phyloP scores from a whole-genome alignment of 1,139 yeast species.

The Saccharomycopsis crataegensis region DNA sequence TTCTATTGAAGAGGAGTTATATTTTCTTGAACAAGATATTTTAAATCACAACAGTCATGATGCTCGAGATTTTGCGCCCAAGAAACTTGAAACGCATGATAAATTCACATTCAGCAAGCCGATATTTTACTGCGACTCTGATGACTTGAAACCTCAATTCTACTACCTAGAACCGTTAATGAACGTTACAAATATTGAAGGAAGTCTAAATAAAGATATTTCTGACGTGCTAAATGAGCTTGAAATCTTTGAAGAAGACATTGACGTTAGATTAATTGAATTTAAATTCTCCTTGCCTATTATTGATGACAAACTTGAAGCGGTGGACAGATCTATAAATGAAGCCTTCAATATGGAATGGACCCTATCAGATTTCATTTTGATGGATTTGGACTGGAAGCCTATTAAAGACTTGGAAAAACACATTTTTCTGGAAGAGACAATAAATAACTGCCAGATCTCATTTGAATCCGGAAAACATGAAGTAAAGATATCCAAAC shows the following conservation, averaged over 20 bases:
- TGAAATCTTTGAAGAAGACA: background rate
- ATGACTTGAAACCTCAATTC: no score
- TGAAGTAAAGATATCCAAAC: background rate
- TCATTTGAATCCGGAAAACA: background rate
- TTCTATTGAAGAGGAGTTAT: no score
- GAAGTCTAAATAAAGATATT: no score
- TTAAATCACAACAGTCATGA: no score
- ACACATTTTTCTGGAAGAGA: background rate
- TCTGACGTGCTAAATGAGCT: no score
- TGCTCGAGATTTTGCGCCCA: no score
- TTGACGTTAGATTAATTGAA: background rate
- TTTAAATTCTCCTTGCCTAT: background rate
- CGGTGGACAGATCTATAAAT: background rate
- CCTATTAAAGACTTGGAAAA: background rate
- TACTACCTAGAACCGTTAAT: no score
- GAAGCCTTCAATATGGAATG: background rate
- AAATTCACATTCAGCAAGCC: no score
- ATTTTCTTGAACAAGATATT: no score
- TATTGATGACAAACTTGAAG: background rate
- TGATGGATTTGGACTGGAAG: background rate
- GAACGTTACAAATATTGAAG: no score
- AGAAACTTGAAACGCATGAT: no score
- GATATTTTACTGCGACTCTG: no score
- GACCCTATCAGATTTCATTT: background rate
- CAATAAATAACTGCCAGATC: background rate